phyloP scores from a whole-genome alignment of 805 yeast genomes.

The Myxozyma neotropica region DNA sequence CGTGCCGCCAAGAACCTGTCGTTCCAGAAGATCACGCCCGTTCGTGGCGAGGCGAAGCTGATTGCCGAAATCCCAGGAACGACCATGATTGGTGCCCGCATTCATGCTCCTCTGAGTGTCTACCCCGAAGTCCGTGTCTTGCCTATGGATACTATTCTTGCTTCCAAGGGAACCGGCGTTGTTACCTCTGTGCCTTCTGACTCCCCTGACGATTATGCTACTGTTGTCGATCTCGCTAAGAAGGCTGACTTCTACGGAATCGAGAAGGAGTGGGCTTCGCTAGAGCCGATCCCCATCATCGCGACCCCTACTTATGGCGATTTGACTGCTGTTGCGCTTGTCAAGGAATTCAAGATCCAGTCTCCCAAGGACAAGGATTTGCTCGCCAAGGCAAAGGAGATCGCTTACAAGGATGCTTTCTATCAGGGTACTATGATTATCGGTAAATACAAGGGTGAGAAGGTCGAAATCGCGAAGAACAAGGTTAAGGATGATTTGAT shows the following conservation, averaged over 20 bases:
- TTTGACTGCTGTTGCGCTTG: slow-evolving; percentile 78
- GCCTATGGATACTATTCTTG: slow-evolving; percentile 97
- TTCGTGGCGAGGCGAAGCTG: slow-evolving; percentile 74
- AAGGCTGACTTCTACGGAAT: slow-evolving; percentile 90
- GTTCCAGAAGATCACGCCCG: slow-evolving; percentile 88
- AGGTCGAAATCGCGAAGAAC: slow-evolving; percentile 88
- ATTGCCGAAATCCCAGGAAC: slow-evolving; percentile 65
- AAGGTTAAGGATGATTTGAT: slow-evolving; percentile 82
- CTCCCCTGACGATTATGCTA: slow-evolving; percentile 95
- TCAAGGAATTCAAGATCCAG: slow-evolving; percentile 84
- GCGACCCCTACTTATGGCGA: slow-evolving; percentile 86
- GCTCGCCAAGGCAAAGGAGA: slow-evolving; percentile 89
- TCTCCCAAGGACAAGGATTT: slow-evolving; percentile 90
- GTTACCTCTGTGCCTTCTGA: slow-evolving; percentile 99
- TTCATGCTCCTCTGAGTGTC: slow-evolving; percentile 79
- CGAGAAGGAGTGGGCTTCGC: slow-evolving; percentile 80
- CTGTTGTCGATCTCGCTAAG: slow-evolving; percentile 77
- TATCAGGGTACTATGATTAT: slow-evolving; percentile 80
- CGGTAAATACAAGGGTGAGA: slow-evolving; percentile 85
- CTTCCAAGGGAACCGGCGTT: slow-evolving; percentile 97
- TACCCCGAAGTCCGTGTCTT: slow-evolving; percentile 73
- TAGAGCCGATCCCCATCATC: slow-evolving; percentile 73
- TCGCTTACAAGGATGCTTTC: slow-evolving; percentile 94
- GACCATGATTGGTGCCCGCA: slow-evolving; percentile 79
- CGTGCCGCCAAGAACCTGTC: slow-evolving; percentile 98